Percentiles rank a stretch among this genome's conserved stretches.
Conservation (phyloP, 768 basidiomycete genomes). For the Agrocybe praecox region DNA sequence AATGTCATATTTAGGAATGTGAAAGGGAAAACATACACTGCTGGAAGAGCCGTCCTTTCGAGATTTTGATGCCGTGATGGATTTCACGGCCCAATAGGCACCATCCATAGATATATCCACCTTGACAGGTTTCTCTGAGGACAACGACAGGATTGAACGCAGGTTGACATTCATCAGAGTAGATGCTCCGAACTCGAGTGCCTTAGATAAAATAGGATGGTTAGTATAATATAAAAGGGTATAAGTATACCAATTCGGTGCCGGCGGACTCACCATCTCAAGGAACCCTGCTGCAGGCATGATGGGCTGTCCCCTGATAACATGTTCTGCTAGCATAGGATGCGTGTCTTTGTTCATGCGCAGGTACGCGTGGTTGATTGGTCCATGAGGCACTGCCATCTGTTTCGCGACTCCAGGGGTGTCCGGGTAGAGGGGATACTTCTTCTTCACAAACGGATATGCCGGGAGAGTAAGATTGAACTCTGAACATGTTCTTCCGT, state of each 20-base stretch:
- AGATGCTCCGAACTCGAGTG: conserved; percentile 34
- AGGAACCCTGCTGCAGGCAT: conserved; percentile 49
- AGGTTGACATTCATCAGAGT: conserved; percentile 21
- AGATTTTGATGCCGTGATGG: conserved; percentile 14
- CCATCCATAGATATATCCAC: conserved; percentile 18
- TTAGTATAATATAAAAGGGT: background rate
- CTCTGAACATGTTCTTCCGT: conserved; percentile 17
- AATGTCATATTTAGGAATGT: background rate
- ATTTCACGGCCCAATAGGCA: conserved; percentile 27
- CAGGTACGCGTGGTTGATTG: conserved; percentile 36
- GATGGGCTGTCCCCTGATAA: conserved; percentile 45
- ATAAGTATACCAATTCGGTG: too few species aligned
- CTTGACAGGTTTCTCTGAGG: conserved; percentile 17
- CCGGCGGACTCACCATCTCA: conserved; percentile 31
- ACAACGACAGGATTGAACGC: conserved; percentile 19
- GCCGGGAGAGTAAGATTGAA: conserved; percentile 14
- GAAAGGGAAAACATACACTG: background rate
- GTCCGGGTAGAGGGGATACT: conserved; percentile 14
- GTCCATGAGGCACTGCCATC: conserved; percentile 28
- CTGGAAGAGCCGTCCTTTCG: background rate
- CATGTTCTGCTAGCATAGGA: conserved; percentile 43
- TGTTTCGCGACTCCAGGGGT: conserved; percentile 21
- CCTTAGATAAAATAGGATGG: conserved; percentile 20
- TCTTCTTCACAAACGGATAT: conserved; percentile 33
- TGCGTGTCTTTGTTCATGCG: conserved; percentile 37